phyloP scores from a whole-genome alignment of 805 yeast genomes.

The Deakozyma indianensis region DNA sequence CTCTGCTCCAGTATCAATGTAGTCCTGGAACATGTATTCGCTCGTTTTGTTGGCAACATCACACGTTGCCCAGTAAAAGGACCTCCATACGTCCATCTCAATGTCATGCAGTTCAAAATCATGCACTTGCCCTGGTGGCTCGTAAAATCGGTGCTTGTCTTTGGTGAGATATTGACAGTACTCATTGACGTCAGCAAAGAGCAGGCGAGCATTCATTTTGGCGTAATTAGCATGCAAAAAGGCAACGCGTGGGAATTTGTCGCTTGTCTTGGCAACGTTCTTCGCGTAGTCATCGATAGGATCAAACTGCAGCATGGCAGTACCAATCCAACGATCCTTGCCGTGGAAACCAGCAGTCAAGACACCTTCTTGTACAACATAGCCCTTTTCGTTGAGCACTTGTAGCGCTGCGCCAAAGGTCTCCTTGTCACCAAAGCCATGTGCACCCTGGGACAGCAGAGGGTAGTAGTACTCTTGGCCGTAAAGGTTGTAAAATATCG shows the following conservation, averaged over 20 bases:
- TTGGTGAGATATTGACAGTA: constrained; percentile 1
- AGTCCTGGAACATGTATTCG: neutral
- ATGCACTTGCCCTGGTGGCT: constrained; percentile 29
- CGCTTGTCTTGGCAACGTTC: neutral
- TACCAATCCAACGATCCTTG: constrained; percentile 27
- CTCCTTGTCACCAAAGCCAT: constrained; percentile 78
- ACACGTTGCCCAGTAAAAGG: neutral
- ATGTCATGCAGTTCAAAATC: constrained; percentile 40
- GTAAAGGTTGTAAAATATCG: constrained; percentile 50
- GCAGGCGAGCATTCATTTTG: constrained; percentile 10
- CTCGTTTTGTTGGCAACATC: neutral
- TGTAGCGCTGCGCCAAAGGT: constrained; percentile 61
- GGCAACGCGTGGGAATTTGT: neutral
- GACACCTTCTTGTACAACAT: constrained; percentile 30
- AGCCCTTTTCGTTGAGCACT: constrained; percentile 43
- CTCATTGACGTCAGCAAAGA: constrained; percentile 27
- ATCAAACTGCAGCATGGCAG: constrained; percentile 66
- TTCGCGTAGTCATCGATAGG: constrained; percentile 43
- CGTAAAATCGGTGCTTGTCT: neutral
- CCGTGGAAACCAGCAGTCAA: constrained; percentile 22
- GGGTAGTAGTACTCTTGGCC: constrained; percentile 50
- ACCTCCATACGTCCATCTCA: neutral
- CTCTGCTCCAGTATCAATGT: constrained; percentile 1
- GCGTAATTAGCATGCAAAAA: neutral
- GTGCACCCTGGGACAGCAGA: constrained; percentile 42